A percentile compares a stretch with the other conserved stretches of the same genome.
Evolutionary conservation across 768 basidiomycete genomes (phyloP).

Genomic region (Auricularia sp.): DNA sequence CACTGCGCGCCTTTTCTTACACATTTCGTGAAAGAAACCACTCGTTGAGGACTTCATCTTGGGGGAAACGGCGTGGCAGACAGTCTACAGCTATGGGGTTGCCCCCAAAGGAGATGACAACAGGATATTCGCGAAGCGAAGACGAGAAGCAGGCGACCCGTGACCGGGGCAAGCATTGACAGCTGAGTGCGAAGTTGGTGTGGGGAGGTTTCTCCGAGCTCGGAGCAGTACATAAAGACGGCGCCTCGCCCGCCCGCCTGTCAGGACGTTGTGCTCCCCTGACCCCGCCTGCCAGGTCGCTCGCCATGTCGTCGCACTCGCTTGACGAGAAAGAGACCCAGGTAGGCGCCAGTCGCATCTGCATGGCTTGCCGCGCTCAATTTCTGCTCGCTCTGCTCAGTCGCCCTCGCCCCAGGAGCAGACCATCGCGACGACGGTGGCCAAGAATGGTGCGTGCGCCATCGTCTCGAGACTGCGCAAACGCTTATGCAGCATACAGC

Average conservation of each 20-base stretch:
- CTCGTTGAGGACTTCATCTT: too few species aligned
- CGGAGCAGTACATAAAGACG: background rate
- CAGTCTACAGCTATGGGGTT: too few species aligned
- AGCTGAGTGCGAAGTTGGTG: too few species aligned
- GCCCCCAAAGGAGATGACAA: too few species aligned
- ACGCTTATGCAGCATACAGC: background rate
- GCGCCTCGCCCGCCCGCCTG: background rate
- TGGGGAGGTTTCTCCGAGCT: conserved; percentile 3
- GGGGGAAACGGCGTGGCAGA: too few species aligned
- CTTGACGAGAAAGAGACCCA: background rate
- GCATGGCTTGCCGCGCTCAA: background rate
- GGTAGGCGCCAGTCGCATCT: background rate
- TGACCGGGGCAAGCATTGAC: too few species aligned
- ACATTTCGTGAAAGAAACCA: too few species aligned
- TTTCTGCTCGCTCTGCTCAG: background rate
- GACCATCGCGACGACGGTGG: background rate
- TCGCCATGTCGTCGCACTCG: background rate
- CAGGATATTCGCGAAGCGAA: too few species aligned
- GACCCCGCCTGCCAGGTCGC: background rate
- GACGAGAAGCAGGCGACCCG: too few species aligned
- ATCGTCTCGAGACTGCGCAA: background rate
- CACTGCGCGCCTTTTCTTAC: too few species aligned
- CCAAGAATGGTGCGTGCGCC: background rate
- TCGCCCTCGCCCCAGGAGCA: background rate
- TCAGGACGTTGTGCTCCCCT: background rate